Base-by-base conservation (phyloP, 2,329 filamentous ascomycete species). In the Bipolaris zeicola region DNA sequence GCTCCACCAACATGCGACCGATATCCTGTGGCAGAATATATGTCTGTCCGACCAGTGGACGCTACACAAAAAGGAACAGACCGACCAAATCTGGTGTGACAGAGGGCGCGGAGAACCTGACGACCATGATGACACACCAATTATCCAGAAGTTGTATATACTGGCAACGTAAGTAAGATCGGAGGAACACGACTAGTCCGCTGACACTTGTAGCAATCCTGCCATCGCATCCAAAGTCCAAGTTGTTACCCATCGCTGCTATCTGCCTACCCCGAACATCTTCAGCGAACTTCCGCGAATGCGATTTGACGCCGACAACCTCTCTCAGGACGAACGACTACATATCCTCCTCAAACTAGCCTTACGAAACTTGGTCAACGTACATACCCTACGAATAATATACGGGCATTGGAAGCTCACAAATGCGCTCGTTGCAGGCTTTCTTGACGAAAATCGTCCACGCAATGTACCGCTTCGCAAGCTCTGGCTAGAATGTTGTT, bases 401-500 rank as follows among this genome's bases (percentile, higher is more conserved):
- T 75, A 78, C 46, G 79, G 79, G 0, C 79, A 82, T 58, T 76
- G 74, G 53, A 68, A 67, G 34, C 57, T 82, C 10, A 77, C 75
- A 1, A 74, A 74, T 24, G 72, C 65, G 5, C 66, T 82, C 10
- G 39, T 82, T 7, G 60, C 73, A 2, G 75, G 75, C 26, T 76
- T 81, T 57, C 72, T 81, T 26, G 70, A 77, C 41, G 63, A 65
- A 13, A 20, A 52, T 2, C 62, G 75, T 16, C 58, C 66, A 10
- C 67, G 68, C 2, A 60, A 59, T 16, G 60, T 67, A 6, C 71
- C 72, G 2, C 55, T 81, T 13, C 70, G 75, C 10, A 76, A 69
- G 49, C 70, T 82, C 5, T 82, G 80, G 80, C 66, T 82, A 3
- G 80, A 82, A 51, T 79, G 75, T 50, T 79, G 77, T 54, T 74